Percentiles rank a stretch among this genome's conserved stretches.
These are phyloP conservation scores for Saturnispora ahearnii DNA, from an alignment of 805 yeast genomes.

Conservation along the genomic window DNA sequence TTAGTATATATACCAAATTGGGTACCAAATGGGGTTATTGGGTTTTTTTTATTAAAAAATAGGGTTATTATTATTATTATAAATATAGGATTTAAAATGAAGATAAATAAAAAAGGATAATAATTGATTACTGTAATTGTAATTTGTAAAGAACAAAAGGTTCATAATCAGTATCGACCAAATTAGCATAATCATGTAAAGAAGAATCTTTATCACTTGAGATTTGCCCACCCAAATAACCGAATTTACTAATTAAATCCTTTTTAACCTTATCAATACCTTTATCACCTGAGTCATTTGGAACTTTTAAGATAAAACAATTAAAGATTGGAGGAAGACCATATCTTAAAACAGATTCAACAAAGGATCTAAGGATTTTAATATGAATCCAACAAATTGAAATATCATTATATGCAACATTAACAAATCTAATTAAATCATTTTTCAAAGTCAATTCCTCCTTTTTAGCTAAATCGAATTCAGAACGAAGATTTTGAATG, in stretches of 20 bases:
- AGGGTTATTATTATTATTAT: no score
- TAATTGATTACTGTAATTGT: neutral
- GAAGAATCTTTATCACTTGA: slow-evolving; percentile 50
- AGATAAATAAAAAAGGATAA: no score
- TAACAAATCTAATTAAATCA: slow-evolving; percentile 74
- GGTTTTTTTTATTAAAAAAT: no score
- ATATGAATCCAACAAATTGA: slow-evolving; percentile 84
- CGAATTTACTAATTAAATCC: slow-evolving; percentile 66
- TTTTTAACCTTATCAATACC: slow-evolving; percentile 49
- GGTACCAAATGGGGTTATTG: no score
- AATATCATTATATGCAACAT: slow-evolving; percentile 85
- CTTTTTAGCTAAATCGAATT: slow-evolving; percentile 65
- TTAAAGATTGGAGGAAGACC: slow-evolving; percentile 93
- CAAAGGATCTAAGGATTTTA: slow-evolving; percentile 77
- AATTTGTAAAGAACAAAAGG: slow-evolving; percentile 75
- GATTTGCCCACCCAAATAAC: slow-evolving; percentile 88
- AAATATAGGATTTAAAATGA: no score
- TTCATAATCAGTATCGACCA: slow-evolving; percentile 92
- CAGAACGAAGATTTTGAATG: slow-evolving; percentile 64
- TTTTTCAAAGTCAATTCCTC: slow-evolving; percentile 64
- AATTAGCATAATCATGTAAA: slow-evolving; percentile 78
- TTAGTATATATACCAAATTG: neutral
- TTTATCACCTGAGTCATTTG: slow-evolving; percentile 26
- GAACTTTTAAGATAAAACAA: slow-evolving; percentile 36
- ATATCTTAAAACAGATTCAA: slow-evolving; percentile 89